A percentile compares a stretch with the other conserved stretches of the same genome.
Evolutionary conservation across 495 filamentous ascomycete genomes (phyloP).

Genomic region (Penicillium coprophilum): DNA sequence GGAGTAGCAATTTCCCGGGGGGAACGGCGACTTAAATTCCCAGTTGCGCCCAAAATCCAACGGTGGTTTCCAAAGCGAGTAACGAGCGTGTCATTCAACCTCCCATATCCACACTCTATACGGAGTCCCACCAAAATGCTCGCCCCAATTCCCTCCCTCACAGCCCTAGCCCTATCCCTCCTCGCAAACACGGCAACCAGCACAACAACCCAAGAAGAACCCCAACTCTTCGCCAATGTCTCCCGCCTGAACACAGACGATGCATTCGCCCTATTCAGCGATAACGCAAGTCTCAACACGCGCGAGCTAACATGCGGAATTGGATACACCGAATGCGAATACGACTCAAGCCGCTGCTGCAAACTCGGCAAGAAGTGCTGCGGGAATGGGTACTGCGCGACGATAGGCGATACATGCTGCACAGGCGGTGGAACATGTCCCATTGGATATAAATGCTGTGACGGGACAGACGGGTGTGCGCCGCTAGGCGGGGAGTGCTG

Average conservation of each 20-base stretch:
- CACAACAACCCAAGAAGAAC: not conserved
- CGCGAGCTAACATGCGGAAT: conserved; percentile 9
- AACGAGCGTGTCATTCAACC: not conserved
- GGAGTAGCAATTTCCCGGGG: no score
- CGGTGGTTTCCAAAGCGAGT: not conserved
- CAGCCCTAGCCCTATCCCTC: conserved; percentile 1
- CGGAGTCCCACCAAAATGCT: not conserved
- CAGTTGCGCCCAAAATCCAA: not conserved
- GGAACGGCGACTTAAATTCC: not conserved
- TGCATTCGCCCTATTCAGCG: not conserved
- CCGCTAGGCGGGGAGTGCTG: conserved; percentile 23
- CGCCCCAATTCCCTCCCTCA: not conserved
- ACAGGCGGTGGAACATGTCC: conserved; percentile 17
- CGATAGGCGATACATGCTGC: conserved; percentile 18
- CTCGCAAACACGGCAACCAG: conserved; percentile 2
- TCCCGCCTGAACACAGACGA: not conserved
- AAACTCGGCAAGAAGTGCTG: conserved; percentile 16
- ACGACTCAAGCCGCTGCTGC: conserved; percentile 19
- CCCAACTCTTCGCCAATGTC: conserved; percentile 10
- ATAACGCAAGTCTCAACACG: conserved; percentile 3
- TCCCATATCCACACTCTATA: not conserved
- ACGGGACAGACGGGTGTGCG: conserved; percentile 14
- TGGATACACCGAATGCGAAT: conserved; percentile 19
- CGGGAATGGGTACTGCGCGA: conserved; percentile 20
- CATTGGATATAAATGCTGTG: conserved; percentile 22